phyloP scores from a whole-genome alignment of 1,284 basidiomycete genomes.

The Pterulicium gracile region DNA sequence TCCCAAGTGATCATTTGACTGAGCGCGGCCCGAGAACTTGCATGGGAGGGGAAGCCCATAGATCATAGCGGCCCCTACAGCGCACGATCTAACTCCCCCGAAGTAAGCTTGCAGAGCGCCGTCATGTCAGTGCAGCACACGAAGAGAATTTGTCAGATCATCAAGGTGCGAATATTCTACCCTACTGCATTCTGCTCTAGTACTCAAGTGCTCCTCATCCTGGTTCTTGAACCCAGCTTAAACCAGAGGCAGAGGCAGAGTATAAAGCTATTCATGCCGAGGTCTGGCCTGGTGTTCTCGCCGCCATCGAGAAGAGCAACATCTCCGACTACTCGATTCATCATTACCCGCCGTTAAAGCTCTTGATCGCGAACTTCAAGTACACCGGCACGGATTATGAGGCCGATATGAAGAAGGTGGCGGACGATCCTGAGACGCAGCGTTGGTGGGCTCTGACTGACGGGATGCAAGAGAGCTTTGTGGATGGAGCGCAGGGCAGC shows the following conservation, averaged over 20 bases:
- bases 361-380: constrained; percentile 65
- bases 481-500: constrained; percentile 58
- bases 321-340: constrained; percentile 73
- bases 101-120: no score
- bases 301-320: constrained; percentile 53
- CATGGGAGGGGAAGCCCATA: no score
- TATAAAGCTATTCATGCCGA: constrained; percentile 59
- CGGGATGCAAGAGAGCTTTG: constrained; percentile 67
- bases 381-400: constrained; percentile 54
- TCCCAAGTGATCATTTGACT: no score
- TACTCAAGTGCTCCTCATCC: no score
- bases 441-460: constrained; percentile 74
- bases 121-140: not conserved
- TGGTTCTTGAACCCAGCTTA: no score
- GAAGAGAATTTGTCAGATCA: not conserved
- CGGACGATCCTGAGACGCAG: constrained; percentile 55
- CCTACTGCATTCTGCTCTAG: not conserved
- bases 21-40: no score
- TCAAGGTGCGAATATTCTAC: not conserved
- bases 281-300: constrained; percentile 67
- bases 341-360: constrained; percentile 46
- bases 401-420: constrained; percentile 55
- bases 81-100: no score
- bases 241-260: constrained; percentile 49
- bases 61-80: no score